Base-by-base conservation (phyloP, 1,139 yeast species). In the Debaryomyces sp. region DNA sequence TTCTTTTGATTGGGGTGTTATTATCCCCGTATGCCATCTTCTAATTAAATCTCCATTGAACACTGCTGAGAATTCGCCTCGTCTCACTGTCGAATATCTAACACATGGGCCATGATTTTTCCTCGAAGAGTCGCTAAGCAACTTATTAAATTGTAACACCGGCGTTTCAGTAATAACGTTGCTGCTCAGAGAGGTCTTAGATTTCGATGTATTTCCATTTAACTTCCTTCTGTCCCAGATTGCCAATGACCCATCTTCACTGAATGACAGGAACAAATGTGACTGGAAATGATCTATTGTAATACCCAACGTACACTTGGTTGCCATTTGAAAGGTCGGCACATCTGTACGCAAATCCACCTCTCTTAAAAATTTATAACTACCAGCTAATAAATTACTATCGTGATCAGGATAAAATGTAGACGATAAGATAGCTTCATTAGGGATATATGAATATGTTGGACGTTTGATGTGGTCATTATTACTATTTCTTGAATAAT, bases 181-280 rank as follows among this genome's bases (percentile, higher is more conserved):
- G 1, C 64, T 50, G 4, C 58, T 56, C 34, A 46, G 53, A 38
- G 48, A 49, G 26, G 51, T 21, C 18, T 47, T 51, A 35, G 44
- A 52, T 41, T 58, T 64, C 2, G 45, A 30, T 3, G 50, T 48
- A 35, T 54, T 60, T 8, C 64, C 61, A 0, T 71, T 62, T 44
- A 90, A 66, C 54, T 80, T 84, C 51, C 97, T 77, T 51, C 96
- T 77, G 63, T 92, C 98, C 96, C 96, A 92, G 12, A 91, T 76
- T 0, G 94, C 85, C 49, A 91, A 70, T 0, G 95, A 81, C 1
- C 97, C 96, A 59, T 89, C 95, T 57, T 90, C 97, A 46, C 90
- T 81, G 54, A 81, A 81, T 0, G 96, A 84, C 35, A 89, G 82
- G 64, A 90, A 89, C 54, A 81, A 77, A 64, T 81, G 77, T 33